Conservation (phyloP, 176 grass and related monocot species). For the Lolium rigidum region DNA sequence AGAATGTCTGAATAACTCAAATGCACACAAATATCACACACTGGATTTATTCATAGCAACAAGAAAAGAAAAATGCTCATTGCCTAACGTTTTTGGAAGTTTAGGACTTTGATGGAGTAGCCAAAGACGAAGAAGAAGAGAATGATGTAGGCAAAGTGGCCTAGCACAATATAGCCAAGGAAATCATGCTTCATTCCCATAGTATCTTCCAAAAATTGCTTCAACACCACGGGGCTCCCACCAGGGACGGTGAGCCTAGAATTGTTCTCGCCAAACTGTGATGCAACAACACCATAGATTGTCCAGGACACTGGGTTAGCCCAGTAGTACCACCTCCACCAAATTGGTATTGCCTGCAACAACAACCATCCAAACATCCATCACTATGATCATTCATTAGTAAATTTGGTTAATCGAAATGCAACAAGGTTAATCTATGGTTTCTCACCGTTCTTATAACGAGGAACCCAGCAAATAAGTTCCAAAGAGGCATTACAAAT, state of each 20-base stretch:
- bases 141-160: conserved; percentile 65
- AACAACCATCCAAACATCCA: neutral
- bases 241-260: conserved; percentile 44
- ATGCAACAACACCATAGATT: conserved; percentile 69
- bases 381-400: neutral
- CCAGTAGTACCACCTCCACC: conserved; percentile 99
- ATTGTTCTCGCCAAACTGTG: conserved; percentile 61
- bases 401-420: neutral
- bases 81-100: conserved; percentile 82
- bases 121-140: conserved; percentile 67
- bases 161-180: conserved; percentile 61
- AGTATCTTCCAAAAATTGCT: conserved; percentile 51
- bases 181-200: conserved; percentile 62
- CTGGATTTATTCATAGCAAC: no score
- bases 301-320: conserved; percentile 75
- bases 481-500: conserved; percentile 76
- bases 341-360: conserved; percentile 66
- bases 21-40: no score
- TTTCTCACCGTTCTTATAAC: conserved; percentile 61
- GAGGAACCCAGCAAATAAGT: conserved; percentile 78
- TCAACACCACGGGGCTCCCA: conserved; percentile 23
- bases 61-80: neutral
- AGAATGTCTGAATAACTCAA: no score
- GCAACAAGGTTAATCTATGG: neutral
- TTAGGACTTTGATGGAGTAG: conserved; percentile 77